phyloP scores from a whole-genome alignment of 163 green algal genomes.

The Chlamydomonas reinhardtii region DNA sequence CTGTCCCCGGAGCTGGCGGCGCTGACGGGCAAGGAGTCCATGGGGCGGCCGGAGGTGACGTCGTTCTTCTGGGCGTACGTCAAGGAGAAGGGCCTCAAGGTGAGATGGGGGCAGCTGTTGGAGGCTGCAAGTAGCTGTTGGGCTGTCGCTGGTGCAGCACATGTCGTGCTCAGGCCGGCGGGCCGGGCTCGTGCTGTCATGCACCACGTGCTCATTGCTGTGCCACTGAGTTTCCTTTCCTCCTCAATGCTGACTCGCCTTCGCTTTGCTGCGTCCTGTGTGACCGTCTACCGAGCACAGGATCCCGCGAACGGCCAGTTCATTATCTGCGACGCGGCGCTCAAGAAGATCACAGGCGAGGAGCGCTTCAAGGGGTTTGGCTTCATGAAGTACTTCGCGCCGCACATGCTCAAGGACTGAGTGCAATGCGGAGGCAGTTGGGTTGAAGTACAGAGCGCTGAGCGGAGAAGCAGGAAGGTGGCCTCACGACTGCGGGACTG shows the following conservation, averaged over 20 bases:
- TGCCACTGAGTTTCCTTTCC: too few relatives aligned
- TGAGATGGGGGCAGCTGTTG: neutral
- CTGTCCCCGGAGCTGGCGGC: constrained; percentile 60
- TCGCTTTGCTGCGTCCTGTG: neutral
- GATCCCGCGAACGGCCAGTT: constrained; percentile 65
- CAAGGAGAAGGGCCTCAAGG: constrained; percentile 35
- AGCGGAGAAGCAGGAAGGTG: too few relatives aligned
- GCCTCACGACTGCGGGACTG: too few relatives aligned
- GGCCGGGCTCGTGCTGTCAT: too few relatives aligned
- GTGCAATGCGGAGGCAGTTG: too few relatives aligned
- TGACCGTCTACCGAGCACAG: constrained; percentile 1
- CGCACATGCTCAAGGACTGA: constrained; percentile 55
- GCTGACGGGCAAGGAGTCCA: constrained; percentile 55
- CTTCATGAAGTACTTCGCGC: constrained; percentile 55
- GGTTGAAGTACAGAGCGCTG: too few relatives aligned
- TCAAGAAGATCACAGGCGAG: constrained; percentile 66
- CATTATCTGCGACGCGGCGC: constrained; percentile 62
- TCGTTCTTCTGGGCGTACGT: constrained; percentile 68
- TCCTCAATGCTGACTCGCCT: too few relatives aligned
- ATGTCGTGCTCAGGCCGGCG: too few relatives aligned
- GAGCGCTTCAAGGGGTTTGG: constrained; percentile 66
- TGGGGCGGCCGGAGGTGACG: constrained; percentile 64
- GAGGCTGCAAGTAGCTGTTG: neutral
- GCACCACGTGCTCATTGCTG: too few relatives aligned
- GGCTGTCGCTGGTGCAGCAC: neutral